These are phyloP conservation scores for Gossypium schwendimanii DNA, from an alignment of 441 rosid genomes.

Conservation along the genomic window DNA sequence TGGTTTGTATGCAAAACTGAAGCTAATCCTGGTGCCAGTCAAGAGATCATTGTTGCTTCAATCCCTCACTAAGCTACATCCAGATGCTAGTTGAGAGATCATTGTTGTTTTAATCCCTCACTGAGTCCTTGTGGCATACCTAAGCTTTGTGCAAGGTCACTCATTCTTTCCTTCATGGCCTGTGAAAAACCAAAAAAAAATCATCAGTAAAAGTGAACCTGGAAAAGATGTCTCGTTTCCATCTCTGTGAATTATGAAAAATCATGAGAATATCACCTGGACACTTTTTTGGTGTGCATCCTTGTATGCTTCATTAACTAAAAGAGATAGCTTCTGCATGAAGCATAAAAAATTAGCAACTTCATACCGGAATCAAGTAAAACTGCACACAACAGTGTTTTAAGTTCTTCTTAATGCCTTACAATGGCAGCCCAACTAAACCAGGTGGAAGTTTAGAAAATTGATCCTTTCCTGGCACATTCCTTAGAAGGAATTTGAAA, in stretches of 20 bases:
- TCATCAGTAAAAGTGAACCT: not conserved
- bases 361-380: not conserved
- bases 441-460: not conserved
- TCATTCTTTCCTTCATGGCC: constrained; percentile 97
- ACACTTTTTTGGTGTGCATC: constrained; percentile 94
- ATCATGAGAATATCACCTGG: constrained; percentile 35
- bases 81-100: not conserved
- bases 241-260: not conserved
- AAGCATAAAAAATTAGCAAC: not conserved
- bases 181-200: constrained; percentile 14
- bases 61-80: constrained; percentile 36
- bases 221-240: not conserved
- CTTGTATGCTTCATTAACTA: constrained; percentile 83
- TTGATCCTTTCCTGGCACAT: not conserved
- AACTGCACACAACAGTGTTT: not conserved
- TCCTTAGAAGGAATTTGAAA: not conserved
- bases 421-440: not conserved
- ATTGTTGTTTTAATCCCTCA: constrained; percentile 56
- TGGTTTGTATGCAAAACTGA: constrained; percentile 33
- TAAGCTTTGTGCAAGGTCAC: constrained; percentile 84
- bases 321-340: constrained; percentile 68
- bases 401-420: constrained; percentile 6
- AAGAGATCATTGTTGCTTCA: constrained; percentile 31
- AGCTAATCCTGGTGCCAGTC: not conserved
- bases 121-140: constrained; percentile 85